Evolutionary conservation across 345 rosid genomes (phyloP), one percentile per base, ranked within the genome.

Genomic region (Aquilaria yunnanensis): DNA sequence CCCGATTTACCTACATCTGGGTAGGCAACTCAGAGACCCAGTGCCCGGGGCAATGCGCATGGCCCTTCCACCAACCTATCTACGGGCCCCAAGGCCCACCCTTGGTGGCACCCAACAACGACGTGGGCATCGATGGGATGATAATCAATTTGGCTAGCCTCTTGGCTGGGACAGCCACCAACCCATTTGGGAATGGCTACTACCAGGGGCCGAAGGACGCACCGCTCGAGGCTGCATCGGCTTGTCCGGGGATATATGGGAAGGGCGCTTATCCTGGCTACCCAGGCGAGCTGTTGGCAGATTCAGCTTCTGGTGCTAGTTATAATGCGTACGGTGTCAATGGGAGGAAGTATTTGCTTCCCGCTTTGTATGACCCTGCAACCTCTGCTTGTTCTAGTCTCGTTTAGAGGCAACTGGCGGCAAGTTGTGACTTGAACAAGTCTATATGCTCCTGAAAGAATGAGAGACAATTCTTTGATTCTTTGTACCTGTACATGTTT

Each of bases 31-130:
- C 97, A 0, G 96, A 81, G 59, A 82, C 80, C 10, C 97, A 91
- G 32, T 91, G 96, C 62, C 96, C 96, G 0, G 97, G 96, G 2
- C 88, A 82, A 60, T 91, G 97, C 70, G 96, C 97, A 51, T 91
- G 97, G 97, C 96, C 97, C 0, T 91, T 88, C 60, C 94, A 91
- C 83, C 88, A 90, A 65, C 96, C 96, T 9, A 78, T 80, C 16
- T 84, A 88, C 59, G 93, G 96, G 6, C 96, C 97, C 9, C 97
- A 91, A 60, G 68, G 29, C 67, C 70, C 85, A 12, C 86, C 93
- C 0, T 69, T 91, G 60, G 81, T 88, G 10, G 85, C 94, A 8
- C 97, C 97, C 6, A 91, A 88, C 81, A 83, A 81, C 3, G 91
- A 91, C 47, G 89, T 86, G 0, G 97, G 97, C 2, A 47, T 91